These are phyloP conservation scores for Lonicera japonica DNA, from an alignment of 129 eudicot genomes.

Conservation along the genomic window DNA sequence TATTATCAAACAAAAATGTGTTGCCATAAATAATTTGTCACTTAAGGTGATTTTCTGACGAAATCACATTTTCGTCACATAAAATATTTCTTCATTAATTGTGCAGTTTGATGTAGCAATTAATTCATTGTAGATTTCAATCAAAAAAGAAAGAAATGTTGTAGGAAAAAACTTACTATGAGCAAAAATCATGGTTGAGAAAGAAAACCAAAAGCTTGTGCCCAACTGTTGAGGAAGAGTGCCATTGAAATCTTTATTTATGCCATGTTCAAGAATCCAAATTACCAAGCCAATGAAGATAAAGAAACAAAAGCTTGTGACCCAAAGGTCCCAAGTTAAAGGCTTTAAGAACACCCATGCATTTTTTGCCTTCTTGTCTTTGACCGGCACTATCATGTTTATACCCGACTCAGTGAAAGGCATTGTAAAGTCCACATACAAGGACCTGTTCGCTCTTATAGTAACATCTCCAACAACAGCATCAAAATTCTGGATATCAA, in stretches of 20 bases:
- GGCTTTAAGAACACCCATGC: constrained; percentile 42
- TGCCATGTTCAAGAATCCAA: constrained; percentile 29
- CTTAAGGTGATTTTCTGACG: no score
- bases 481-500: constrained; percentile 4
- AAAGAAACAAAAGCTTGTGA: constrained; percentile 17
- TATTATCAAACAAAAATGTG: no score
- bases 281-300: constrained; percentile 20
- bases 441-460: constrained; percentile 33
- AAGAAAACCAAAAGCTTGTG: constrained; percentile 22
- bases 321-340: constrained; percentile 18
- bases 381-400: constrained; percentile 19
- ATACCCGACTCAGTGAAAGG: constrained; percentile 36
- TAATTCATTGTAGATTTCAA: no score
- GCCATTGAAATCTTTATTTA: constrained; percentile 13
- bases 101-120: no score
- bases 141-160: no score
- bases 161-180: constrained; percentile 16
- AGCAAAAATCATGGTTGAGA: constrained; percentile 23
- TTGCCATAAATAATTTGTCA: no score
- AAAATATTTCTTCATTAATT: no score
- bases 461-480: constrained; percentile 22
- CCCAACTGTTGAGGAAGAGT: constrained; percentile 19
- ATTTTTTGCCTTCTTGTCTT: constrained; percentile 3
- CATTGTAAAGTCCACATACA: constrained; percentile 35
- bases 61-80: no score